phyloP scores from a whole-genome alignment of 176 grass and related monocot genomes.

The Rhynchospora pubera region DNA sequence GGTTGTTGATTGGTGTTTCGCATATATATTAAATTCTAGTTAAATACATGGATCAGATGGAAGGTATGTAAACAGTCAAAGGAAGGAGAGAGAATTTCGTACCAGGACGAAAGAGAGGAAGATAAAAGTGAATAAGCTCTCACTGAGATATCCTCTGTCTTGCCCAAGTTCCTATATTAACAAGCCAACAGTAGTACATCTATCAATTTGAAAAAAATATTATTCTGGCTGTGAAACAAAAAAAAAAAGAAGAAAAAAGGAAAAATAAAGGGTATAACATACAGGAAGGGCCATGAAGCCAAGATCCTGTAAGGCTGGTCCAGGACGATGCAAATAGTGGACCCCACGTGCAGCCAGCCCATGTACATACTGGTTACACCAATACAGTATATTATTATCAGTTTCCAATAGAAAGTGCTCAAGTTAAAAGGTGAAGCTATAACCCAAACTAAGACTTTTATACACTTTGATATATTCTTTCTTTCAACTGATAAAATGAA shows the following conservation, averaged over 20 bases:
- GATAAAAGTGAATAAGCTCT: slow-evolving; percentile 76
- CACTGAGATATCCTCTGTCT: slow-evolving; percentile 82
- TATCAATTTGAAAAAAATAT: too few relatives aligned
- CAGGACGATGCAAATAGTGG: slow-evolving; percentile 92
- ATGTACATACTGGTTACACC: slow-evolving; percentile 67
- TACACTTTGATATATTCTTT: not conserved
- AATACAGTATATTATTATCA: slow-evolving; percentile 36
- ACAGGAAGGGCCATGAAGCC: slow-evolving; percentile 96
- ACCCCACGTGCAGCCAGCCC: slow-evolving; percentile 89
- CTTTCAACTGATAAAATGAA: slow-evolving; percentile 1
- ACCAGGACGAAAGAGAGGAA: slow-evolving; percentile 88
- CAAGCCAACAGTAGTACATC: slow-evolving; percentile 17
- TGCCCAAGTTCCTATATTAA: slow-evolving; percentile 72
- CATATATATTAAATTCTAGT: not conserved
- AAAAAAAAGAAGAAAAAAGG: not conserved
- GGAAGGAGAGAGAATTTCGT: slow-evolving; percentile 19
- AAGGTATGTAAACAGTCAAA: slow-evolving; percentile 23
- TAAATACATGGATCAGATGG: not conserved
- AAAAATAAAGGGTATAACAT: slow-evolving; percentile 15
- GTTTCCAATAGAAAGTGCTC: slow-evolving; percentile 38
- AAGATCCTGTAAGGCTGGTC: slow-evolving; percentile 83
- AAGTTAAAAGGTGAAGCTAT: slow-evolving; percentile 23
- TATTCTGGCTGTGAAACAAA: not conserved
- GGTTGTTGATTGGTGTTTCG: not conserved
- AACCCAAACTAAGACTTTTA: slow-evolving; percentile 2